Percentiles rank a stretch among this genome's conserved stretches.
Conservation (phyloP, 202 grass and related monocot species). For the Zizania palustris region DNA sequence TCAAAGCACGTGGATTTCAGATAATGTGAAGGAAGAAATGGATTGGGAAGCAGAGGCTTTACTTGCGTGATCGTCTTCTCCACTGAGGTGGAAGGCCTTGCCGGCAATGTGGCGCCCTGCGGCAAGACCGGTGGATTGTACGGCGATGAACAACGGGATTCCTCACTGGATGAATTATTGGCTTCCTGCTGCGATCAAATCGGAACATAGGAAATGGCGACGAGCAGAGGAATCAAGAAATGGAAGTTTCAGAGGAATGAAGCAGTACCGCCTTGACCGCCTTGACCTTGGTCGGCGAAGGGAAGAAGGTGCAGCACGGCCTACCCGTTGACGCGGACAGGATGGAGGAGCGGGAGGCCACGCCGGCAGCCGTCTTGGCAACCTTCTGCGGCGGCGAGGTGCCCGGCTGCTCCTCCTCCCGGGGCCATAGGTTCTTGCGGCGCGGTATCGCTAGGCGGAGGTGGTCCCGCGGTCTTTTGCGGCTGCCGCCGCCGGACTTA, state of each 20-base stretch:
- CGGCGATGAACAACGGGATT: constrained; percentile 13
- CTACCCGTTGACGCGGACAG: neutral
- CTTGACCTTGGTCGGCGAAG: constrained; percentile 40
- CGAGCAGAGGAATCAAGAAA: constrained; percentile 24
- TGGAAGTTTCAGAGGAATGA: neutral
- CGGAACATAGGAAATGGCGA: neutral
- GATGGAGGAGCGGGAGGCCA: constrained; percentile 27
- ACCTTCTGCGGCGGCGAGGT: constrained; percentile 41
- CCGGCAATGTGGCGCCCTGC: neutral
- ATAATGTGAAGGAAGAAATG: constrained; percentile 7
- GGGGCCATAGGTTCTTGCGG: neutral
- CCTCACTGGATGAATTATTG: constrained; percentile 31
- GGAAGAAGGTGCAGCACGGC: constrained; percentile 42
- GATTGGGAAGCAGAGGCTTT: constrained; percentile 4
- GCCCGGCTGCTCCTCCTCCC: constrained; percentile 23
- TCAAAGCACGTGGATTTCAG: neutral
- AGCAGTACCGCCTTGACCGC: constrained; percentile 34
- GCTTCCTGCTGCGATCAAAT: constrained; percentile 34
- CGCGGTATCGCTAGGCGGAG: constrained; percentile 15
- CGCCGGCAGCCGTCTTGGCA: constrained; percentile 30
- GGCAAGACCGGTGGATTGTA: neutral
- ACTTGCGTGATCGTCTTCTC: constrained; percentile 32
- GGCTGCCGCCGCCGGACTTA: neutral
- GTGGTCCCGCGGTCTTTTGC: constrained; percentile 20
- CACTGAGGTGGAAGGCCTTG: constrained; percentile 11